These are phyloP conservation scores for Exophiala spinifera DNA, from an alignment of 2,329 filamentous ascomycete species.

Conservation along the genomic window DNA sequence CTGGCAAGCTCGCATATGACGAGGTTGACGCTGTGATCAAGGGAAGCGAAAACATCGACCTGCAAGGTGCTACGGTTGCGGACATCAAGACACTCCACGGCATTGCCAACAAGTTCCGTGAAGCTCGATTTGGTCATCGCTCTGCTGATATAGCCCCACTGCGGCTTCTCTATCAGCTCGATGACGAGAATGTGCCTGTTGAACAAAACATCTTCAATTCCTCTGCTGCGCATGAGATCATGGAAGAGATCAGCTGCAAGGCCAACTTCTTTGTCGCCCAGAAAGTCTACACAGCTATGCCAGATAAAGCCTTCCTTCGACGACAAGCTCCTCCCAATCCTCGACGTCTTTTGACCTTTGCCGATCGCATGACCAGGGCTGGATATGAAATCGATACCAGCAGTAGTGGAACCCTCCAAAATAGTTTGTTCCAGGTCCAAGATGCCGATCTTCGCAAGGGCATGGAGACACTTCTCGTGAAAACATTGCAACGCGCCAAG, in stretches of 20 bases:
- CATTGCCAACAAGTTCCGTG: conserved; percentile 85
- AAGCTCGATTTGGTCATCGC: conserved; percentile 77
- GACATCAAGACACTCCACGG: conserved; percentile 77
- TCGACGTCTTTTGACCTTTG: conserved; percentile 83
- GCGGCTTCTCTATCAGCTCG: conserved; percentile 85
- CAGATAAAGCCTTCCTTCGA: conserved; percentile 88
- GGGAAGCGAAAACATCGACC: conserved; percentile 59
- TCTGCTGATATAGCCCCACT: conserved; percentile 78
- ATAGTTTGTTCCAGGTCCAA: conserved; percentile 89
- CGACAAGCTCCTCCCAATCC: conserved; percentile 82
- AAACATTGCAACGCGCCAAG: conserved; percentile 94
- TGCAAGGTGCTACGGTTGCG: conserved; percentile 65
- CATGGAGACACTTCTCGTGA: conserved; percentile 93
- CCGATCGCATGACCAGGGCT: conserved; percentile 86
- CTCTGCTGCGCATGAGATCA: conserved; percentile 81
- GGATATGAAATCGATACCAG: conserved; percentile 86
- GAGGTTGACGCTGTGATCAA: conserved; percentile 81
- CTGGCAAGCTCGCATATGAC: conserved; percentile 76
- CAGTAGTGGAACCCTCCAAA: conserved; percentile 87
- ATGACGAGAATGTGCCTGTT: conserved; percentile 96
- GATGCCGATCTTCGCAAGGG: conserved; percentile 88
- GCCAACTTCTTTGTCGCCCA: conserved; percentile 86
- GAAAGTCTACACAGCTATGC: conserved; percentile 72
- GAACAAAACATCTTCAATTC: conserved; percentile 96
- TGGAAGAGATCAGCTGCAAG: conserved; percentile 93